A percentile compares a stretch with the other conserved stretches of the same genome.
Conservation (phyloP, 345 rosid species). For the Acer campestre region DNA sequence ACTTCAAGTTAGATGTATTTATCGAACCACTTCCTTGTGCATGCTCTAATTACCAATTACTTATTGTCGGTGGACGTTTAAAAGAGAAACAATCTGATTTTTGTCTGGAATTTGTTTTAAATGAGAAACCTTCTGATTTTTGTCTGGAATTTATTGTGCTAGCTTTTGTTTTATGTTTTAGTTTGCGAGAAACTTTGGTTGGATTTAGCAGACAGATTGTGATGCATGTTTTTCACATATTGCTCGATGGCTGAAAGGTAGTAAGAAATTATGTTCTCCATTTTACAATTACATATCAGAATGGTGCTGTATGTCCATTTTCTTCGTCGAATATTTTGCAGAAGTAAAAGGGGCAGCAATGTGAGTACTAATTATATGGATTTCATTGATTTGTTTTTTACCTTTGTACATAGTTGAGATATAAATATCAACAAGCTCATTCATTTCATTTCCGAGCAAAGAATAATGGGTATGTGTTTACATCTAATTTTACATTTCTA, state of each 20-base stretch:
- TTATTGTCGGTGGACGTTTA: background rate
- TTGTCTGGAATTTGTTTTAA: background rate
- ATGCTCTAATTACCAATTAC: background rate
- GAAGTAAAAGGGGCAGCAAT: background rate
- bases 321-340: background rate
- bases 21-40: background rate
- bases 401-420: constrained; percentile 10
- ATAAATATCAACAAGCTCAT: constrained; percentile 31
- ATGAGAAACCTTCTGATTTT: background rate
- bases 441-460: constrained; percentile 37
- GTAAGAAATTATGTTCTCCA: background rate
- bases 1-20: constrained; percentile 14
- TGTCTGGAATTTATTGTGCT: too few relatives aligned
- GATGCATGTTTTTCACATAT: background rate
- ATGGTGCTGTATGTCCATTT: too few relatives aligned
- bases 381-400: constrained; percentile 17
- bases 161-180: background rate
- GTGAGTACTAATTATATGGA: background rate
- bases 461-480: constrained; percentile 24
- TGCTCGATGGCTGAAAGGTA: background rate
- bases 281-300: too few relatives aligned
- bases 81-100: background rate
- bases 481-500: constrained; percentile 20
- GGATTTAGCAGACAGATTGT: too few relatives aligned
- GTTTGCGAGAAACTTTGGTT: background rate